Percentiles rank a stretch among this genome's conserved stretches.
Conservation (phyloP, 306 rosid genomes). For the Lotus japonicus region DNA sequence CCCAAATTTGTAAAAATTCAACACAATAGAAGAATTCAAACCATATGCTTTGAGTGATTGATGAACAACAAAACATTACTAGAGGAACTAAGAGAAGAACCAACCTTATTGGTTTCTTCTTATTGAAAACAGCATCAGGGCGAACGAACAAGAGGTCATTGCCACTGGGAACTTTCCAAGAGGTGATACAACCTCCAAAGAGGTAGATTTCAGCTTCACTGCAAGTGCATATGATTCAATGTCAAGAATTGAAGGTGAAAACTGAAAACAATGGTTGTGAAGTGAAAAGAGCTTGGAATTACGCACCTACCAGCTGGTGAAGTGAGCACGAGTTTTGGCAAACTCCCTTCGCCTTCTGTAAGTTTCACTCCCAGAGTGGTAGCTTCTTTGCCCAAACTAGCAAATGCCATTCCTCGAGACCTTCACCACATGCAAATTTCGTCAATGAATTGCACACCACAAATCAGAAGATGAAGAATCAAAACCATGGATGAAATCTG, state of each 20-base stretch:
- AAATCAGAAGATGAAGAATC: not conserved
- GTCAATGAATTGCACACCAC: not conserved
- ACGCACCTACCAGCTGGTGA: conserved; percentile 72
- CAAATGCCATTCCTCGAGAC: conserved; percentile 45
- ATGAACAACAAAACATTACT: not conserved
- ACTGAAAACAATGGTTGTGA: not conserved
- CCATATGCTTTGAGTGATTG: not conserved
- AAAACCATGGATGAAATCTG: not conserved
- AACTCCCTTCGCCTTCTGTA: conserved; percentile 79
- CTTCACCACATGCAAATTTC: conserved; percentile 10
- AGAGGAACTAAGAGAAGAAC: conserved; percentile 26
- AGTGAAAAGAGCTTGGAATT: not conserved
- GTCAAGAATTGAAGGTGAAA: not conserved
- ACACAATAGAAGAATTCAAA: not conserved
- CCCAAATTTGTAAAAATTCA: not conserved
- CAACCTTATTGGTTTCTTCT: conserved; percentile 93
- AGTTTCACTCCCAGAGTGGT: conserved; percentile 45
- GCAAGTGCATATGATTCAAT: conserved; percentile 21
- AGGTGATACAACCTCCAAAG: conserved; percentile 79
- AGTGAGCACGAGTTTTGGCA: conserved; percentile 74
- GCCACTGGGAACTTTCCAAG: conserved; percentile 74
- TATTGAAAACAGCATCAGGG: conserved; percentile 84
- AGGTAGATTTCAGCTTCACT: conserved; percentile 86
- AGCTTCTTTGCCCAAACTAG: conserved; percentile 42
- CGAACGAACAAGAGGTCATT: conserved; percentile 89